These are phyloP conservation scores for Corymbia calophylla DNA, from an alignment of 441 rosid genomes.

Conservation along the genomic window DNA sequence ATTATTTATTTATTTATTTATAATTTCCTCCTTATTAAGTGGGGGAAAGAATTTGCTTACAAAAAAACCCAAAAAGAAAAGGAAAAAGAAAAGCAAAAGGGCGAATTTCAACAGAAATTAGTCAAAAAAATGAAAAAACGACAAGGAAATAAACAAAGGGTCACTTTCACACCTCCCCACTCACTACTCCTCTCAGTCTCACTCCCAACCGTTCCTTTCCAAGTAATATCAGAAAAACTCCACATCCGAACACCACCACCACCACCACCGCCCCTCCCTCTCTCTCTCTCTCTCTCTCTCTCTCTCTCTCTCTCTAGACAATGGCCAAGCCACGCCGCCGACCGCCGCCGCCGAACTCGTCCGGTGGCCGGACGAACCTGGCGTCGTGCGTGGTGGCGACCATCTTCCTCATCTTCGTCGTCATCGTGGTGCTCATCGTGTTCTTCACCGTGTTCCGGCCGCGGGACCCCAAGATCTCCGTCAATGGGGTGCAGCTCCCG, in stretches of 20 bases:
- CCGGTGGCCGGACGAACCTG: constrained; percentile 53
- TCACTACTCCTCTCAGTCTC: background rate
- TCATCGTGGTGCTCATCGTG: constrained; percentile 52
- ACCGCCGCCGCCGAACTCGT: constrained; percentile 14
- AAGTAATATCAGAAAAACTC: background rate
- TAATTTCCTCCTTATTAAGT: background rate
- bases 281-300: too few relatives aligned
- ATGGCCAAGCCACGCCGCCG: constrained; percentile 14
- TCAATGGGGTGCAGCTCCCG: constrained; percentile 83
- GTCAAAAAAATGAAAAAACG: background rate
- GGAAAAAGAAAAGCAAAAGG: background rate
- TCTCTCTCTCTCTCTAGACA: background rate
- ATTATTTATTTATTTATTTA: too few relatives aligned
- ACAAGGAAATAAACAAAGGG: background rate
- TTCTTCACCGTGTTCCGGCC: constrained; percentile 91
- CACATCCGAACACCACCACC: background rate
- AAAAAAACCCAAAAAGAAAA: background rate
- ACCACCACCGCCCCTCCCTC: background rate
- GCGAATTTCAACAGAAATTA: background rate
- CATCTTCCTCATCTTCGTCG: constrained; percentile 61
- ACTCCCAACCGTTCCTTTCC: background rate
- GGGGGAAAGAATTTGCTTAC: background rate
- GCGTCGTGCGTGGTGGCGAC: constrained; percentile 91
- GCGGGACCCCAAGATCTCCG: constrained; percentile 81
- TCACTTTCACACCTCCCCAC: background rate